Base-by-base conservation (phyloP, 73 alveolate species). In the Stentor roeselii region DNA sequence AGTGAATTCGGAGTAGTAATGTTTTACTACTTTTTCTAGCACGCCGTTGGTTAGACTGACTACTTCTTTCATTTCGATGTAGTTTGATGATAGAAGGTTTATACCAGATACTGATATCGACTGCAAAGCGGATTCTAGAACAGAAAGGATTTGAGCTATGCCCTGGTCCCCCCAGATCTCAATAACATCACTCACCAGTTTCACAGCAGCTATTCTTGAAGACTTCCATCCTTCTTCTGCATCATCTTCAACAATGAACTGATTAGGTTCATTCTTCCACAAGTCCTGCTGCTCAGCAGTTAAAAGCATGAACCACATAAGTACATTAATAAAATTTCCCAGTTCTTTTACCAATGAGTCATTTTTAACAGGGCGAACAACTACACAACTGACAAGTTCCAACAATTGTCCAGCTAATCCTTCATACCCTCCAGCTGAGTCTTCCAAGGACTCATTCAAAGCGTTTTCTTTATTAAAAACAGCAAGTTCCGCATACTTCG, bases 101-200 rank as follows among this genome's bases (percentile, higher is more conserved):
- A 36, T 36, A 87, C 74, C 3, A 82, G 59, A 35, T 59, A 60
- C 35, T 87, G 88, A 31, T 78, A 85, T 6, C 59, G 85, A 14
- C 27, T 36, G 1, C 3, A 67, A 40, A 21, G 34, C 37, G 0
- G 37, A 30, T 27, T 34, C 41, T 1, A 67, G 41, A 0, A 34
- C 41, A 1, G 42, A 76, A 40, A 90, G 90, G 14, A 90, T 84
- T 14, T 89, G 78, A 38, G 87, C 91, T 3, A 90, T 87, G 39
- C 91, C 89, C 14, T 39, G 38, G 60, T 90, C 93, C 0, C 90
- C 95, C 59, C 83, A 87, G 35, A 82, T 82, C 78, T 90, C 95
- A 21, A 90, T 90, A 21, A 90, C 59, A n/a, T 87, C 82, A 38
- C 91, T 83, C 6, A 88, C 37, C 15, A 90, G 83, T 50, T 88